Evolutionary conservation across 108 stramenopile species (phyloP), one percentile per base, ranked within the genome.

Genomic region (Nitzschia inconspicua): DNA sequence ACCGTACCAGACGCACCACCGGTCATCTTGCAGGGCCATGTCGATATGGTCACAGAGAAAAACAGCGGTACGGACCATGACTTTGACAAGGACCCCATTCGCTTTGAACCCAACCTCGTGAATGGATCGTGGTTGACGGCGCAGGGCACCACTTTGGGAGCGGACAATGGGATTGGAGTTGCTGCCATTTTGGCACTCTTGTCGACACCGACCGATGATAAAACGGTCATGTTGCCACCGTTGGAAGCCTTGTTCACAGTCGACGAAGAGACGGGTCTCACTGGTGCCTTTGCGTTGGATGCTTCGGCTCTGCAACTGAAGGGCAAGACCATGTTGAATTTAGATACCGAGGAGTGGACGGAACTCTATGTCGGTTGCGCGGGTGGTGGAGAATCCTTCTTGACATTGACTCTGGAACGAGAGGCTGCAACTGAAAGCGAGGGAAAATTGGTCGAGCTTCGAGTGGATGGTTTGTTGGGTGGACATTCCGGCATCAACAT

Each of bases 251-350:
- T 73, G 62, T 73, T 73, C 37, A 73, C 72, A 8, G 25, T 73
- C n/a, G 72, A 73, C 25, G 72, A 73, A 54, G 72, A 73, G 64
- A 73, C 68, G n/a, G 72, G 72, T 0, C 53, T 73, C 11, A 36
- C 59, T 37, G 72, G 72, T 14, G 72, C 72, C 6, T 30, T 27
- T 13, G 53, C 48, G 10, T 26, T 73, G 14, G 68, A 73, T 27
- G 72, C 41, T 27, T 22, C 36, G 39, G 30, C 55, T 42, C 13
- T 73, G 27, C 46, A 47, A 5, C 47, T 61, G 2, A 42, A 37
- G 31, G 72, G 67, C 10, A 40, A 41, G 35, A 60, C 60, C 27
- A 44, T 73, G 72, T 42, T 73, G 0, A 73, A 73, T 34, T 63
- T 73, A 25, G 72, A 73, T 46, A 73, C 65, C n/a, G 72, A 68